Percentiles rank a stretch among this genome's conserved stretches.
phyloP scores from a whole-genome alignment of 2,329 filamentous ascomycete species.

The Coniochaeta sp. region DNA sequence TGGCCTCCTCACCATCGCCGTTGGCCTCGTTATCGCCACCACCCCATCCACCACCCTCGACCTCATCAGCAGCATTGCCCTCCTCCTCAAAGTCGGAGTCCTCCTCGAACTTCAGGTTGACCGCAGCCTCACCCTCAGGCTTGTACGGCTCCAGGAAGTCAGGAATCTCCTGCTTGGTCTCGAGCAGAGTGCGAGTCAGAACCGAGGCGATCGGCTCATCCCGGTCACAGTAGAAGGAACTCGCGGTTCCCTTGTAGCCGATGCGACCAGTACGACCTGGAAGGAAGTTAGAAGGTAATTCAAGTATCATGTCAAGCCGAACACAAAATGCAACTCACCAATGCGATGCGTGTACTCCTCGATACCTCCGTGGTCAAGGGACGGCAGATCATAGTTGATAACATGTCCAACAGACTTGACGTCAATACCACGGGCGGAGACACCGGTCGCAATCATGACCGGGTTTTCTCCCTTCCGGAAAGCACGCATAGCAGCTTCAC shows the following conservation, averaged over 20 bases:
- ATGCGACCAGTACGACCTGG: slow-evolving; percentile 90
- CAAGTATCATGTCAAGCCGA: not conserved
- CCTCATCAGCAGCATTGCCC: slow-evolving; percentile 10
- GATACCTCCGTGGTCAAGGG: slow-evolving; percentile 70
- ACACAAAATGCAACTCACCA: slow-evolving; percentile 43
- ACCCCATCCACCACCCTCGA: slow-evolving; percentile 18
- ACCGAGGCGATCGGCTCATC: slow-evolving; percentile 67
- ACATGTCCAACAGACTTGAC: slow-evolving; percentile 82
- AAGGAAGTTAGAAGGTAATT: not conserved
- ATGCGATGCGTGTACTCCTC: slow-evolving; percentile 93
- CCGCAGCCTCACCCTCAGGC: slow-evolving; percentile 43
- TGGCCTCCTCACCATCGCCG: not conserved
- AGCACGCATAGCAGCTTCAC: slow-evolving; percentile 81
- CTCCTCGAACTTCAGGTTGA: slow-evolving; percentile 46
- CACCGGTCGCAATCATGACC: slow-evolving; percentile 77
- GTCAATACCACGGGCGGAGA: slow-evolving; percentile 83
- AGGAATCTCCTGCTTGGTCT: slow-evolving; percentile 70
- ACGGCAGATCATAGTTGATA: slow-evolving; percentile 87
- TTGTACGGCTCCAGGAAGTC: slow-evolving; percentile 67
- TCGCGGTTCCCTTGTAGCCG: slow-evolving; percentile 77
- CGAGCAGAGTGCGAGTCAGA: slow-evolving; percentile 73
- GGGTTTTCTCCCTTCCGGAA: slow-evolving; percentile 71
- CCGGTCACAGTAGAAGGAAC: slow-evolving; percentile 77
- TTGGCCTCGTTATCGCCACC: not conserved
- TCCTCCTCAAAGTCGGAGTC: slow-evolving; percentile 43